Conservation (phyloP, 345 rosid genomes). For the Hibiscus trionum region DNA sequence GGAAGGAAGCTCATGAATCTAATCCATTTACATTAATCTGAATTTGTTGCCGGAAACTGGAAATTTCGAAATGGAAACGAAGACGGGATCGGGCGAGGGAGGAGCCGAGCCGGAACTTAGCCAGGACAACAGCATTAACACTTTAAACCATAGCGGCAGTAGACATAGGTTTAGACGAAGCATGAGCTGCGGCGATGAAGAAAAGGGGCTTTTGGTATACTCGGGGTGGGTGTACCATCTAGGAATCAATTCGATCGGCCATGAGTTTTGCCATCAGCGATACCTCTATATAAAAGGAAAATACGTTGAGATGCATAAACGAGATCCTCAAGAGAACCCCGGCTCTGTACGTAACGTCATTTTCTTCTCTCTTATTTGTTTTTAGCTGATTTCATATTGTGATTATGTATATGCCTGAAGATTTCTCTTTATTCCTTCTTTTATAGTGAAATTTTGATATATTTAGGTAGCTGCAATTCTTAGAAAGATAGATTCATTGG, state of each 20-base stretch:
- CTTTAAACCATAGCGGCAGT: not conserved
- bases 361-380: not conserved
- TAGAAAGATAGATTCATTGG: not conserved
- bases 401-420: not conserved
- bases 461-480: not conserved
- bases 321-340: slow-evolving; percentile 82
- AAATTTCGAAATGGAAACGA: not conserved
- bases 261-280: slow-evolving; percentile 67
- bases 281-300: slow-evolving; percentile 69
- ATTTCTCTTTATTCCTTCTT: not conserved
- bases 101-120: slow-evolving; percentile 5
- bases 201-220: slow-evolving; percentile 35
- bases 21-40: not conserved
- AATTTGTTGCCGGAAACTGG: not conserved
- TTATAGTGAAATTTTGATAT: not conserved
- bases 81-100: slow-evolving; percentile 5
- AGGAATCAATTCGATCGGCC: slow-evolving; percentile 78
- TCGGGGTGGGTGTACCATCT: slow-evolving; percentile 83
- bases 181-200: not conserved
- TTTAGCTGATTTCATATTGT: not conserved
- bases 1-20: not conserved
- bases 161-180: not conserved
- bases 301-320: slow-evolving; percentile 80
- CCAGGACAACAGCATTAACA: not conserved
- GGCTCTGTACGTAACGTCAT: slow-evolving; percentile 53